These are phyloP conservation scores for Dioszegia aurantiaca DNA, from an alignment of 768 basidiomycete species.

Conservation along the genomic window DNA sequence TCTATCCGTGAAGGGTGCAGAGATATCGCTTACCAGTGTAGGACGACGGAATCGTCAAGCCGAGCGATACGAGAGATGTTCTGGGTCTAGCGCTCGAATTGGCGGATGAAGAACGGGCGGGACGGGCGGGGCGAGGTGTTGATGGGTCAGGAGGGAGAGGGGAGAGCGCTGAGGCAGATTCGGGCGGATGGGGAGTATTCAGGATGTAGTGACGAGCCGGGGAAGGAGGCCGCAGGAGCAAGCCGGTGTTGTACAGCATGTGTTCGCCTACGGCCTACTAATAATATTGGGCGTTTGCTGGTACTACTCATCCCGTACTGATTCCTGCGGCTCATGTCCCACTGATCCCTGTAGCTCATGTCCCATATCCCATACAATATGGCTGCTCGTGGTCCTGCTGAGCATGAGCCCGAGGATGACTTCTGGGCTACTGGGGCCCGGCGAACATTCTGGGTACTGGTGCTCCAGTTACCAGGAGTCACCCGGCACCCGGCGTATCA, in stretches of 20 bases:
- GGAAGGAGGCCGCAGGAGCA: not conserved
- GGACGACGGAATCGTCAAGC: conserved; percentile 65
- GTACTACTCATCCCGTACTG: too few relatives aligned
- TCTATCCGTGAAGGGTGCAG: not conserved
- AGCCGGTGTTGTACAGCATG: not conserved
- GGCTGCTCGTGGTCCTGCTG: too few relatives aligned
- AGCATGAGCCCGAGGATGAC: too few relatives aligned
- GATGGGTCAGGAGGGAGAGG: conserved; percentile 54
- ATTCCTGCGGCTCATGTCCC: too few relatives aligned
- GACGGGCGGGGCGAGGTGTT: conserved; percentile 57
- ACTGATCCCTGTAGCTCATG: too few relatives aligned
- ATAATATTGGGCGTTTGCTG: too few relatives aligned
- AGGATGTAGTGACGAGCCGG: conserved; percentile 63
- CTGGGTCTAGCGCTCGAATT: conserved; percentile 83
- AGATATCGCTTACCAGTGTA: conserved; percentile 13
- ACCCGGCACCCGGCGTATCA: too few relatives aligned
- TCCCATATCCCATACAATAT: too few relatives aligned
- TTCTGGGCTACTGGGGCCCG: too few relatives aligned
- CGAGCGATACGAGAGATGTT: conserved; percentile 81
- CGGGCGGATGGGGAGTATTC: conserved; percentile 72
- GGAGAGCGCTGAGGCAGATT: conserved; percentile 57
- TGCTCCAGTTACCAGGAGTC: too few relatives aligned
- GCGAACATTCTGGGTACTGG: too few relatives aligned
- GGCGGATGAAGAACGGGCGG: conserved; percentile 52
- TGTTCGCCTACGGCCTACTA: too few relatives aligned